Conservation (phyloP, 192 early-diverging fungal species). For the Geosiphon pyriformis region DNA sequence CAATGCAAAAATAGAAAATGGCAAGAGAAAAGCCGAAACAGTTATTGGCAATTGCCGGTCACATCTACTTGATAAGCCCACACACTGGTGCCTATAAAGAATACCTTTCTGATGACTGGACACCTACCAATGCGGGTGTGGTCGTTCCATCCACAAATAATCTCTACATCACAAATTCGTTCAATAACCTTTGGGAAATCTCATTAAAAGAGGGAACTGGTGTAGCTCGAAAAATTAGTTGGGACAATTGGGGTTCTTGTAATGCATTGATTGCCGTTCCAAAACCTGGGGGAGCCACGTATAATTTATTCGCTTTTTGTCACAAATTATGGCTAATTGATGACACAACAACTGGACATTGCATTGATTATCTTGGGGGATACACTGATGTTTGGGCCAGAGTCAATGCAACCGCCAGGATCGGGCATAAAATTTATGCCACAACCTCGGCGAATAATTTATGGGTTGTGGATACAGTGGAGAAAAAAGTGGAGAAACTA, state of each 20-base stretch:
- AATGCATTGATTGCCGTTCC: constrained; percentile 21
- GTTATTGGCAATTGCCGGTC: constrained; percentile 6
- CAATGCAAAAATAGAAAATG: too few relatives aligned
- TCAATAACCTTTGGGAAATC: constrained; percentile 27
- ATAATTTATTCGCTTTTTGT: constrained; percentile 25
- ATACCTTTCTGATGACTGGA: constrained; percentile 16
- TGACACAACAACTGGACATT: constrained; percentile 21
- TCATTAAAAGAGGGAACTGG: neutral
- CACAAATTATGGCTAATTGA: constrained; percentile 27
- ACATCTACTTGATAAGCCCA: constrained; percentile 15
- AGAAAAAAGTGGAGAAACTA: constrained; percentile 8
- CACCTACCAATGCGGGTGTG: neutral
- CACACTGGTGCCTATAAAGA: constrained; percentile 1
- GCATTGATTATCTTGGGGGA: constrained; percentile 19
- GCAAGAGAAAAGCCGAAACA: too few relatives aligned
- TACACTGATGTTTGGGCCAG: constrained; percentile 19
- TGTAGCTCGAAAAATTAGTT: constrained; percentile 12
- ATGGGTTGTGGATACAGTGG: constrained; percentile 17
- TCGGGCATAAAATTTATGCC: constrained; percentile 13
- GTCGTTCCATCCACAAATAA: constrained; percentile 15
- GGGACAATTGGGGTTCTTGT: constrained; percentile 24
- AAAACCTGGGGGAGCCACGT: neutral
- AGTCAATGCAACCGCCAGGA: constrained; percentile 15
- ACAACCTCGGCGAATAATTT: constrained; percentile 26
- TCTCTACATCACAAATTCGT: constrained; percentile 17